Evolutionary conservation across 139 green algal genomes (phyloP).

Genomic region (Chlamydomonas schloesseri): DNA sequence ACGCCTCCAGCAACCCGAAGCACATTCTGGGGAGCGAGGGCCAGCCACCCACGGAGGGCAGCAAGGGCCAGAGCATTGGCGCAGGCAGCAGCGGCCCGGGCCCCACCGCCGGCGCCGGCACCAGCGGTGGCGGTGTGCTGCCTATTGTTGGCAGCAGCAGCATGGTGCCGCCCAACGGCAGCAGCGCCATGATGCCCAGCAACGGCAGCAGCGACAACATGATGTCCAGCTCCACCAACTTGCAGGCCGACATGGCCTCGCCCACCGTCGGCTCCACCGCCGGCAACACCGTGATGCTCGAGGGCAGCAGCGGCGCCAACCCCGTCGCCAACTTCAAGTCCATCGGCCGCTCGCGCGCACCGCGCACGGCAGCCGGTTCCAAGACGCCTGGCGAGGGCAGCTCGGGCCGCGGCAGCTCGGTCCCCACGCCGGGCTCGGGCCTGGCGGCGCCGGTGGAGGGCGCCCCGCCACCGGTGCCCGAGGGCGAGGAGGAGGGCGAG

Average conservation of each 20-base stretch:
- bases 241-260: background rate
- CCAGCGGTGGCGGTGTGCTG: background rate
- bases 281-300: background rate
- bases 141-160: background rate
- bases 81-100: too few relatives aligned
- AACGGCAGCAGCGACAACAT: slow-evolving; percentile 4
- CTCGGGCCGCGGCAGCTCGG: background rate
- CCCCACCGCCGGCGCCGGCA: background rate
- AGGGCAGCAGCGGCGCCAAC: background rate
- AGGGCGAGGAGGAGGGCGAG: background rate
- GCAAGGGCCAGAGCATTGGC: too few relatives aligned
- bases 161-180: background rate
- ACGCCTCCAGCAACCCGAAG: background rate
- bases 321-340: background rate
- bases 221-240: too few relatives aligned
- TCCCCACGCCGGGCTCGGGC: background rate
- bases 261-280: background rate
- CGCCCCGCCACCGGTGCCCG: background rate
- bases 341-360: background rate
- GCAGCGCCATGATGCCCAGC: background rate
- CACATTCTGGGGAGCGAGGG: too few relatives aligned
- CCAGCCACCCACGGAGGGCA: too few relatives aligned
- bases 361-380: too few relatives aligned
- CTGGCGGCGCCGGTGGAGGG: background rate
- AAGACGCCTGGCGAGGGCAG: too few relatives aligned